These are phyloP conservation scores for Excoecaria cochinchinensis DNA, from an alignment of 345 rosid species.

Conservation along the genomic window DNA sequence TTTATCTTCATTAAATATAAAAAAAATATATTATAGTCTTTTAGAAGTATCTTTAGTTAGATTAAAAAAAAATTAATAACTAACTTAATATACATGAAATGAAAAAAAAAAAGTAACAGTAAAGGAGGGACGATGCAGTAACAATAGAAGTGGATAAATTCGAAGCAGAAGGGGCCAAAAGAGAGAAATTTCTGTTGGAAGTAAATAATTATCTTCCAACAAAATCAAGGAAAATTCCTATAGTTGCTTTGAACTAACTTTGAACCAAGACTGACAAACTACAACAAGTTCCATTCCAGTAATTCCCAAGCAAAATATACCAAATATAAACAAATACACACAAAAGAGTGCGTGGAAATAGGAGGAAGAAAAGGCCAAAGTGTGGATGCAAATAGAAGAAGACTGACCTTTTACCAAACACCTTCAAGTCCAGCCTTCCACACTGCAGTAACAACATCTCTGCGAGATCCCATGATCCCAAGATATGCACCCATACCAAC, in stretches of 20 bases:
- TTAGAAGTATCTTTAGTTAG: too few species aligned
- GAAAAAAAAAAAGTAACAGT: too few species aligned
- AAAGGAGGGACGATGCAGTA: not conserved
- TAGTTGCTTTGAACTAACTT: not conserved
- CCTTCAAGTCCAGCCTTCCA: conserved; percentile 98
- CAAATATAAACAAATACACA: not conserved
- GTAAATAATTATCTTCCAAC: not conserved
- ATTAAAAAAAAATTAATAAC: too few species aligned
- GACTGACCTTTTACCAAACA: conserved; percentile 87
- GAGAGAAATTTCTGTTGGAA: not conserved
- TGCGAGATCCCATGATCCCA: conserved; percentile 98
- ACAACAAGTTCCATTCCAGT: conserved; percentile 4
- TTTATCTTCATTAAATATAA: too few species aligned
- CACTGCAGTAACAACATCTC: conserved; percentile 91
- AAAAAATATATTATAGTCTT: too few species aligned
- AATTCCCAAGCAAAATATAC: not conserved
- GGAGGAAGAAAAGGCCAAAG: not conserved
- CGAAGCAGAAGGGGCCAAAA: not conserved
- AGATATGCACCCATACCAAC: conserved; percentile 94
- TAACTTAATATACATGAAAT: too few species aligned
- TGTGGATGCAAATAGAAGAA: not conserved
- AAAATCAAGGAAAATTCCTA: not conserved
- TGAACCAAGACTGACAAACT: not conserved
- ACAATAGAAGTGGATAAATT: not conserved
- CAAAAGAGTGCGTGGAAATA: too few species aligned